Percentiles rank a stretch among this genome's conserved stretches.
These are phyloP conservation scores for Termitomyces sp. DNA, from an alignment of 768 basidiomycete genomes.

Conservation along the genomic window DNA sequence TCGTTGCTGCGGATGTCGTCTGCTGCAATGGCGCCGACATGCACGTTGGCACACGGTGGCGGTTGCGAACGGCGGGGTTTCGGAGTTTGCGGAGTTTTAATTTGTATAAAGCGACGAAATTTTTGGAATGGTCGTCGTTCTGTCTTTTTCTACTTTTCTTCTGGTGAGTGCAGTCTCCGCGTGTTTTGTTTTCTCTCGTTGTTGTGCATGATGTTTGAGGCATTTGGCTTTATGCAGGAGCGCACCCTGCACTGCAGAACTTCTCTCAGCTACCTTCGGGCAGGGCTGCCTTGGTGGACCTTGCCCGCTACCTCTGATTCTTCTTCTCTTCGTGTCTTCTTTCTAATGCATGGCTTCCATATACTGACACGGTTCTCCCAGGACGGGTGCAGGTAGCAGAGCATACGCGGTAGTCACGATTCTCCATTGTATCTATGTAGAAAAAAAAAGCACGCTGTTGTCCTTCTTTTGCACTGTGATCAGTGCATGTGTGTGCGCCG, in stretches of 20 bases:
- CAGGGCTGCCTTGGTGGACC: constrained; percentile 36
- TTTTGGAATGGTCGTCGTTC: background rate
- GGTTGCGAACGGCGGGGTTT: constrained; percentile 15
- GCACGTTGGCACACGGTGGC: constrained; percentile 1
- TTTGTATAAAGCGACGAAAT: constrained; percentile 16
- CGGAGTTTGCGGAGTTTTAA: constrained; percentile 29
- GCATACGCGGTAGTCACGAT: background rate
- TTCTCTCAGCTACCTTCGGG: constrained; percentile 88
- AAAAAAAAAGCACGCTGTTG: background rate
- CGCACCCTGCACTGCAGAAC: constrained; percentile 74
- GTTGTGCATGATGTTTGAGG: constrained; percentile 74
- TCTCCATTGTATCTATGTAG: background rate
- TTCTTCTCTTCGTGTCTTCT: constrained; percentile 5
- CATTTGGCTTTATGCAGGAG: constrained; percentile 86
- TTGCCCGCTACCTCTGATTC: constrained; percentile 38
- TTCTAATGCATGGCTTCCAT: background rate
- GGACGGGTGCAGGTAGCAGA: background rate
- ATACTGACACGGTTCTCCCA: background rate
- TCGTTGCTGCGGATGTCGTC: constrained; percentile 21
- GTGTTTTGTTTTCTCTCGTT: constrained; percentile 9
- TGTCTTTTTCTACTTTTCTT: background rate
- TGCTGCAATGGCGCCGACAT: constrained; percentile 28
- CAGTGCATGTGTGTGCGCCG: background rate
- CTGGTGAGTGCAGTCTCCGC: constrained; percentile 21
- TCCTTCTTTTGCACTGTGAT: background rate